A percentile compares a stretch with the other conserved stretches of the same genome.
phyloP scores from a whole-genome alignment of 306 rosid species.

The Begonia peltatifolia region DNA sequence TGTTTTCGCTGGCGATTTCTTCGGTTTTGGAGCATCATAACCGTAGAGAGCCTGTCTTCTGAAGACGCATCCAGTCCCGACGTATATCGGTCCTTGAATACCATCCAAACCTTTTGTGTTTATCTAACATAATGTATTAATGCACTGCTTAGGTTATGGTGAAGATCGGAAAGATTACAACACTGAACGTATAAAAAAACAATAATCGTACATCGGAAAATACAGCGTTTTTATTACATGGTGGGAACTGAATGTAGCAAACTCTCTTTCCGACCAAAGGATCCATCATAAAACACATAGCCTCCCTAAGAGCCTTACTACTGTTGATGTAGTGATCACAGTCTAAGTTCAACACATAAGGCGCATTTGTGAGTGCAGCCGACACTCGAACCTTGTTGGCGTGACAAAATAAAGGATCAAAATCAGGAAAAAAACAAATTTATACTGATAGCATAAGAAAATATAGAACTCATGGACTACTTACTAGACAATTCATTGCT shows the following conservation, averaged over 20 bases:
- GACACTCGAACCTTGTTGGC: conserved; percentile 41
- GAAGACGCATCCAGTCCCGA: conserved; percentile 61
- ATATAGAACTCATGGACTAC: background rate
- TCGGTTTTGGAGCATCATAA: conserved; percentile 47
- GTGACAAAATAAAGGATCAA: conserved; percentile 5
- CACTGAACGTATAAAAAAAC: background rate
- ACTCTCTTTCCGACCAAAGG: conserved; percentile 38
- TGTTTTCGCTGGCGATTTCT: conserved; percentile 39
- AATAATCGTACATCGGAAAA: conserved; percentile 40
- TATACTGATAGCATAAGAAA: too few species aligned
- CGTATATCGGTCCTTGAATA: conserved; percentile 62
- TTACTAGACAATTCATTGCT: conserved; percentile 58
- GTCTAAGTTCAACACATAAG: conserved; percentile 56
- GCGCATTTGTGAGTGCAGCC: conserved; percentile 51
- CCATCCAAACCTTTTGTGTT: conserved; percentile 82
- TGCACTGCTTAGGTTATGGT: too few species aligned
- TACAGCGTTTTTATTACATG: conserved; percentile 27
- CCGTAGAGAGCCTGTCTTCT: conserved; percentile 68
- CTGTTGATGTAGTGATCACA: conserved; percentile 50
- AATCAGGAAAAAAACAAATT: background rate
- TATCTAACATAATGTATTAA: conserved; percentile 17
- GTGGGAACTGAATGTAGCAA: conserved; percentile 56
- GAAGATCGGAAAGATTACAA: too few species aligned
- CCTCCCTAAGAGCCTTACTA: conserved; percentile 49
- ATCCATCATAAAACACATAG: conserved; percentile 87